phyloP scores from a whole-genome alignment of 768 basidiomycete species.

The Neoboletus magnificus region DNA sequence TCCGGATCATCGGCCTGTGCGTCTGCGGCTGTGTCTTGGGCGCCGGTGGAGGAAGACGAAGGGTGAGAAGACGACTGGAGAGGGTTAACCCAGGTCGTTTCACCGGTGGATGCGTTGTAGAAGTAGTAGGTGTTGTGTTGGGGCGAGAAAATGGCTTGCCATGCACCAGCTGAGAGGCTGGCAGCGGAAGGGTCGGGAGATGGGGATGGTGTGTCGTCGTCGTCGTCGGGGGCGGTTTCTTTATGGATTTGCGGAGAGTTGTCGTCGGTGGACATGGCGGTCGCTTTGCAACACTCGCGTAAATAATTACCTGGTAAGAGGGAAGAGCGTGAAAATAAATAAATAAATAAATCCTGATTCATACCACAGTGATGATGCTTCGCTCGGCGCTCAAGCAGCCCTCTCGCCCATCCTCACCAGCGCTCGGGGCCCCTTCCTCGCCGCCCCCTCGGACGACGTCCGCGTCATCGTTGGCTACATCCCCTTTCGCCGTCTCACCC shows the following conservation, averaged over 20 bases:
- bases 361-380: conserved; percentile 26
- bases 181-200: not conserved
- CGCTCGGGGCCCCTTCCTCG: conserved; percentile 20
- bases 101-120: conserved; percentile 67
- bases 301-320: not conserved
- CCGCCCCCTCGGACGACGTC: conserved; percentile 23
- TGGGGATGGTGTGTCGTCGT: not conserved
- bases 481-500: conserved; percentile 22
- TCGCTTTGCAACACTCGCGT: no score
- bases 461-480: conserved; percentile 12
- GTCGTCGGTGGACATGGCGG: conserved; percentile 12
- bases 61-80: conserved; percentile 40
- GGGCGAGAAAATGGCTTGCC: conserved; percentile 83
- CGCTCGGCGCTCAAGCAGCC: conserved; percentile 56
- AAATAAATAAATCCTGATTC: not conserved
- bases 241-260: no score
- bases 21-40: conserved; percentile 18
- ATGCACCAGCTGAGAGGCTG: conserved; percentile 37
- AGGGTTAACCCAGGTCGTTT: conserved; percentile 86
- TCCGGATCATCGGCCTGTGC: conserved; percentile 23
- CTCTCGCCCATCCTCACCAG: conserved; percentile 24
- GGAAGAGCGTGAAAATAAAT: conserved; percentile 5
- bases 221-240: not conserved
- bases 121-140: conserved; percentile 83
- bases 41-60: conserved; percentile 18